These are phyloP conservation scores for Phragmites australis DNA, from an alignment of 176 grass and related monocot species.

Conservation along the genomic window DNA sequence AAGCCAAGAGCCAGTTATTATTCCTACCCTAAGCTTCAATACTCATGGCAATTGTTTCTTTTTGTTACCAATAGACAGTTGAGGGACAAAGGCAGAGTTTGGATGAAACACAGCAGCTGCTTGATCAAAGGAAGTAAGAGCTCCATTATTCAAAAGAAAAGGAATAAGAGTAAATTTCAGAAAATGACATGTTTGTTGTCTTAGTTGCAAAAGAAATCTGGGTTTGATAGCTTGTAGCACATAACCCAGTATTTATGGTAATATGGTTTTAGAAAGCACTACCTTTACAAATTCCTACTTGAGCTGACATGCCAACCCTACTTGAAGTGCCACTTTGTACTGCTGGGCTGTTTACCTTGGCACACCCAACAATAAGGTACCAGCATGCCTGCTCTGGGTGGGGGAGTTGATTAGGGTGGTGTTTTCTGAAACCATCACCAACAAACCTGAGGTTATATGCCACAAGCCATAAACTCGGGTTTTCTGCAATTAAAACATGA, in stretches of 20 bases:
- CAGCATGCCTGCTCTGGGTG: neutral
- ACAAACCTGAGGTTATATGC: neutral
- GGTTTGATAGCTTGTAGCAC: neutral
- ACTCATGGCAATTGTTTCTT: constrained; percentile 9
- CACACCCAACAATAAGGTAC: neutral
- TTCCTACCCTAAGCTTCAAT: neutral
- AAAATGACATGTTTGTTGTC: neutral
- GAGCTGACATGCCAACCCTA: no score
- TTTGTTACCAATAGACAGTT: constrained; percentile 28
- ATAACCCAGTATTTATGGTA: neutral
- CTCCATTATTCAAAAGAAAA: neutral
- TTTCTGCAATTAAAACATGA: neutral
- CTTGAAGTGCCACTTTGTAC: neutral
- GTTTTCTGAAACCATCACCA: neutral
- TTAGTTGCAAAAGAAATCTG: neutral
- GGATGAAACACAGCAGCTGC: constrained; percentile 42
- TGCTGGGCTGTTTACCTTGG: neutral
- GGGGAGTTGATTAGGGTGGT: neutral
- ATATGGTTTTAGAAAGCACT: neutral
- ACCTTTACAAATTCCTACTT: neutral
- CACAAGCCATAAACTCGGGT: neutral
- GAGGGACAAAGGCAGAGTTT: constrained; percentile 53
- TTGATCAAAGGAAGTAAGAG: constrained; percentile 55
- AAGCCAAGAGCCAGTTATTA: neutral
- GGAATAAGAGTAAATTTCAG: neutral